phyloP scores from a whole-genome alignment of 331 rosid species.

The Saraca asoca region DNA sequence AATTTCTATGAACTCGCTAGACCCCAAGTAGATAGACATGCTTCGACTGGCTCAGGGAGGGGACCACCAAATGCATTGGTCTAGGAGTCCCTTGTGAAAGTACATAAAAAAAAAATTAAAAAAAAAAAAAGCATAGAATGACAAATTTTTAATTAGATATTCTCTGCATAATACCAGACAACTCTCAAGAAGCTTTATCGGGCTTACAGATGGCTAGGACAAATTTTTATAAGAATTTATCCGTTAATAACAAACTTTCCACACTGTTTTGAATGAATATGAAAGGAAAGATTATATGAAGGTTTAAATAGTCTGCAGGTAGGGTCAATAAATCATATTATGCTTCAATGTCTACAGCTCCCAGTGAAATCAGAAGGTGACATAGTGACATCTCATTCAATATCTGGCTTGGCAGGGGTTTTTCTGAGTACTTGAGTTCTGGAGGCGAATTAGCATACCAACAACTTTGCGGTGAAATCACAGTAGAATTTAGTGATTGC shows the following conservation, averaged over 20 bases:
- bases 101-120: too few relatives aligned
- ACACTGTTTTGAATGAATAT: neutral
- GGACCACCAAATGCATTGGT: too few relatives aligned
- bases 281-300: neutral
- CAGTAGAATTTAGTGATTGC: conserved; percentile 78
- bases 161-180: too few relatives aligned
- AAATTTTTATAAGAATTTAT: neutral
- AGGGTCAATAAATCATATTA: neutral
- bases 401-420: conserved; percentile 57
- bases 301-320: neutral
- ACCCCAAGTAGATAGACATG: too few relatives aligned
- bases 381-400: neutral
- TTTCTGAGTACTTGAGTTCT: conserved; percentile 69
- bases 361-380: neutral
- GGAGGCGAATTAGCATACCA: conserved; percentile 70
- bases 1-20: too few relatives aligned
- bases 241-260: neutral
- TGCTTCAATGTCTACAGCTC: neutral
- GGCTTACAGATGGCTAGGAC: neutral
- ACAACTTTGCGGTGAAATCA: conserved; percentile 78
- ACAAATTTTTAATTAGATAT: too few relatives aligned
- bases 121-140: too few relatives aligned
- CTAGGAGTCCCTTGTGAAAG: too few relatives aligned
- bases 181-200: neutral
- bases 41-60: too few relatives aligned